Evolutionary conservation across 768 basidiomycete species (phyloP).

Genomic region (Saitozyma podzolica): DNA sequence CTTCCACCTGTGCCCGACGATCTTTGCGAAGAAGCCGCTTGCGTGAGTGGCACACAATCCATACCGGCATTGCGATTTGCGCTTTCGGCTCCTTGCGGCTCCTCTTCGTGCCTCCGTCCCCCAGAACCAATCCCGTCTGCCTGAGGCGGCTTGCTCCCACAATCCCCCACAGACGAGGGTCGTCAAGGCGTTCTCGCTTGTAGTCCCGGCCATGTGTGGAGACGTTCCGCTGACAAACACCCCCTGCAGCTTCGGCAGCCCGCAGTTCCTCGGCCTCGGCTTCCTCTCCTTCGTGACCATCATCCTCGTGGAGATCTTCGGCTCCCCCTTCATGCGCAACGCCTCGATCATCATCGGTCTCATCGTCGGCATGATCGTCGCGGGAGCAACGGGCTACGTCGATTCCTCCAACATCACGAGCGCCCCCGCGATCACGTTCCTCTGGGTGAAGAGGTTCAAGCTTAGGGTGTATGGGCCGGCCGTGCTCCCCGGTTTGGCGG

Average conservation of each 20-base stretch:
- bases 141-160: too few species aligned
- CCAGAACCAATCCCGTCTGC: too few species aligned
- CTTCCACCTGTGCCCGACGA: constrained; percentile 71
- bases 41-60: constrained; percentile 54
- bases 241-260: constrained; percentile 67
- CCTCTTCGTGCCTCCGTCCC: too few species aligned
- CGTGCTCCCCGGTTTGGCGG: constrained; percentile 64
- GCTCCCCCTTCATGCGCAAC: constrained; percentile 68
- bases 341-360: constrained; percentile 20
- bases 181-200: constrained; percentile 4
- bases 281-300: constrained; percentile 78
- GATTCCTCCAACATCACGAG: constrained; percentile 64
- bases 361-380: constrained; percentile 72
- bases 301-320: constrained; percentile 76
- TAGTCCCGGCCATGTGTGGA: too few species aligned
- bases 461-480: constrained; percentile 72
- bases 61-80: too few species aligned
- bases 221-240: constrained; percentile 8
- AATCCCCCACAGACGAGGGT: too few species aligned
- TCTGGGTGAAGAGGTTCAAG: constrained; percentile 80
- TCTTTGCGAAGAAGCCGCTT: constrained; percentile 67
- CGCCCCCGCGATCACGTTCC: constrained; percentile 76
- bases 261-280: constrained; percentile 81
- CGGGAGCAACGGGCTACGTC: constrained; percentile 76
- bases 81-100: too few species aligned